Percentiles rank a stretch among this genome's conserved stretches.
Evolutionary conservation across 2,329 filamentous ascomycete species (phyloP).

Genomic region (Fonsecaea pugnacius): DNA sequence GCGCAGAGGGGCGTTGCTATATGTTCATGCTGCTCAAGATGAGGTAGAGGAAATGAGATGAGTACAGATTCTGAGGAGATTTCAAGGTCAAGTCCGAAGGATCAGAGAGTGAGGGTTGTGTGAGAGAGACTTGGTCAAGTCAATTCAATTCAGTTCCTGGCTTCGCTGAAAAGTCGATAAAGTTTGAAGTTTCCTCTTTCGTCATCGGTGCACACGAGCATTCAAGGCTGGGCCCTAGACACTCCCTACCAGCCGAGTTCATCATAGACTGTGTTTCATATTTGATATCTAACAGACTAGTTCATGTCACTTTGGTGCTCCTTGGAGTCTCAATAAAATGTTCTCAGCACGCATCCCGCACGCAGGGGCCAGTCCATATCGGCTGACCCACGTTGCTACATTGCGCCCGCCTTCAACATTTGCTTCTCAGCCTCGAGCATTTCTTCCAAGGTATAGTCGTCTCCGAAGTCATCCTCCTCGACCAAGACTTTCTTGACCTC

Average conservation of each 20-base stretch:
- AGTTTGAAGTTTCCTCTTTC: constrained; percentile 24
- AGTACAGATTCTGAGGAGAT: neutral
- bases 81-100: neutral
- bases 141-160: neutral
- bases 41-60: neutral
- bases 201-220: constrained; percentile 23
- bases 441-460: constrained; percentile 35
- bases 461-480: constrained; percentile 55
- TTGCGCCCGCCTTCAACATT: constrained; percentile 16
- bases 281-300: neutral
- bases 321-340: neutral
- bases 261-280: neutral
- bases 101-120: neutral
- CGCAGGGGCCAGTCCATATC: neutral
- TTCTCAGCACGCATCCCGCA: neutral
- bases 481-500: constrained; percentile 30
- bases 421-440: constrained; percentile 29
- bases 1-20: neutral
- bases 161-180: constrained; percentile 4
- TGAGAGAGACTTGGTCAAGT: neutral
- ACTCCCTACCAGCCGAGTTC: neutral
- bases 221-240: neutral
- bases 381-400: neutral
- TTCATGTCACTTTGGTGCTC: neutral
- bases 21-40: constrained; percentile 5